Evolutionary conservation across 2,329 filamentous ascomycete species (phyloP).

Genomic region (Phialophora tarda): DNA sequence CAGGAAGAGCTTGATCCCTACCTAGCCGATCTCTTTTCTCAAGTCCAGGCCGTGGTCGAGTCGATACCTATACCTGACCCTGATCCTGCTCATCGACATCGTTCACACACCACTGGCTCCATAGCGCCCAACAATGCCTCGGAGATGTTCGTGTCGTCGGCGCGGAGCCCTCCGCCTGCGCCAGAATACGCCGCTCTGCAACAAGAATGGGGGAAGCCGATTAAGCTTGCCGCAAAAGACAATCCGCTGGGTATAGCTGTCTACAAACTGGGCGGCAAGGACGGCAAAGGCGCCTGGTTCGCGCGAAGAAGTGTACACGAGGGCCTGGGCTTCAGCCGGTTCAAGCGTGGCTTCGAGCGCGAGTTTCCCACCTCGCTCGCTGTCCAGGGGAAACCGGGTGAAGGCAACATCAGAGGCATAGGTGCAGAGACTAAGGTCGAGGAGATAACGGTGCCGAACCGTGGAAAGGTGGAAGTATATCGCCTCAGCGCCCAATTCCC

Average conservation of each 20-base stretch:
- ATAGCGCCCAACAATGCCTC: constrained; percentile 54
- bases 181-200: constrained; percentile 66
- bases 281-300: constrained; percentile 89
- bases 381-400: constrained; percentile 70
- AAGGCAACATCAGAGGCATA: constrained; percentile 80
- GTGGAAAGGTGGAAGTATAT: constrained; percentile 64
- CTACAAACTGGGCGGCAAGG: constrained; percentile 78
- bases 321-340: constrained; percentile 75
- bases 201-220: constrained; percentile 82
- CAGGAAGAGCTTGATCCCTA: constrained; percentile 60
- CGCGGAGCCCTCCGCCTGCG: constrained; percentile 56
- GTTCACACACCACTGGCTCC: constrained; percentile 61
- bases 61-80: constrained; percentile 68
- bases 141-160: constrained; percentile 60
- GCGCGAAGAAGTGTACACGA: constrained; percentile 82
- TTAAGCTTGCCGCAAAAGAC: constrained; percentile 72
- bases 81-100: constrained; percentile 58
- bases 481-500: constrained; percentile 89
- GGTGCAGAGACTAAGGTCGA: constrained; percentile 79
- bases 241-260: constrained; percentile 78
- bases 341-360: constrained; percentile 74
- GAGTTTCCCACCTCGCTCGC: constrained; percentile 83
- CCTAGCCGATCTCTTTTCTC: constrained; percentile 65
- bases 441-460: constrained; percentile 55
- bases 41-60: constrained; percentile 74